A percentile compares a stretch with the other conserved stretches of the same genome.
Conservation (phyloP, 2,329 filamentous ascomycete species). For the Bretziella fagacearum region DNA sequence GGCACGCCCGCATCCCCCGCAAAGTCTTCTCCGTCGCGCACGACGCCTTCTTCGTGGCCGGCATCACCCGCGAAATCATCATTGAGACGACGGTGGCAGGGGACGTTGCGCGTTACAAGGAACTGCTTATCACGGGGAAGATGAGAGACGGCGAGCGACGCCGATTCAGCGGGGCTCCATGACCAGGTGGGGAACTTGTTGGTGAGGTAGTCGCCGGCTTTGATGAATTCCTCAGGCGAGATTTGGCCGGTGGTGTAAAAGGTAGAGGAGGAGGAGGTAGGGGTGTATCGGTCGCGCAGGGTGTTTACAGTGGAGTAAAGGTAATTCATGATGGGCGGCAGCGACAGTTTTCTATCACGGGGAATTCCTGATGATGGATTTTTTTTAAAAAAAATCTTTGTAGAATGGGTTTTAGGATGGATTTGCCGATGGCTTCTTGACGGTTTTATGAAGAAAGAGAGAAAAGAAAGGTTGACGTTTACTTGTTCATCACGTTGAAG, state of each 20-base stretch:
- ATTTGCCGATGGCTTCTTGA: too few species aligned
- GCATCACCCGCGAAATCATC: constrained; percentile 85
- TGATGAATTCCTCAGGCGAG: constrained; percentile 90
- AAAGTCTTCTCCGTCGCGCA: constrained; percentile 58
- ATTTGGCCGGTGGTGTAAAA: constrained; percentile 91
- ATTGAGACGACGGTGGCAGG: constrained; percentile 78
- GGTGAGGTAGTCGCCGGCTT: constrained; percentile 90
- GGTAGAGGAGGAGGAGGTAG: constrained; percentile 75
- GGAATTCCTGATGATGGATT: too few species aligned
- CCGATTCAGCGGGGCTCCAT: constrained; percentile 79
- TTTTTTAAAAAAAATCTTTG: too few species aligned
- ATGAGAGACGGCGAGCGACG: constrained; percentile 59
- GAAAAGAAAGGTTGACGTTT: too few species aligned
- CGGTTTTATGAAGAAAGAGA: too few species aligned
- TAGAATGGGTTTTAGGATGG: too few species aligned
- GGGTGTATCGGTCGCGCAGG: constrained; percentile 79
- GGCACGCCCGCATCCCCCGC: constrained; percentile 28
- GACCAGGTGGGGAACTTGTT: constrained; percentile 99
- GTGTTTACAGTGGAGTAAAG: constrained; percentile 85
- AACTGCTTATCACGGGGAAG: constrained; percentile 87
- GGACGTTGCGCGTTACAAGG: constrained; percentile 83
- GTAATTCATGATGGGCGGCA: constrained; percentile 47
- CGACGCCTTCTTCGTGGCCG: constrained; percentile 70
- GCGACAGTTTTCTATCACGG: too few species aligned
- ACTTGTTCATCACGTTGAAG: too few species aligned